Evolutionary conservation across 1,284 basidiomycete genomes (phyloP), one percentile per base, ranked within the genome.

Genomic region (Psilocybe mexicana): DNA sequence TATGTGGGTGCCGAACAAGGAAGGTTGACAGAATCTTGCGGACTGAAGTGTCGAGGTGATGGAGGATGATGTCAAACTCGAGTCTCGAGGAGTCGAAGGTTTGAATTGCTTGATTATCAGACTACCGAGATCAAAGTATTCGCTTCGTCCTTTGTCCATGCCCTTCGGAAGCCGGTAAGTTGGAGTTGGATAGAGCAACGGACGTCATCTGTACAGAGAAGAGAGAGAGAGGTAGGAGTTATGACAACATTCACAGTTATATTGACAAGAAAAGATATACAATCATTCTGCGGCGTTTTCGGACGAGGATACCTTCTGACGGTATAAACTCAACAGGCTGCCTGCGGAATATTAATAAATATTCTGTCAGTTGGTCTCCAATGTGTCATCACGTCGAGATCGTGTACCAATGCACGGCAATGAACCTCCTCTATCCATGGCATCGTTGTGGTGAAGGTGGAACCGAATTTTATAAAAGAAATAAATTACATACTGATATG

Each of bases 111-210:
- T 35, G 28, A 35, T 35, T 35, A 28, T 48, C 23, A 18, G 14
- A 33, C 46, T 35, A 18, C 1, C 28, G 12, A 35, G 30, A 48
- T 23, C 18, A 14, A 26, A 35, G 42, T 26, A 52, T 54, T 59
- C 48, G 61, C 52, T 55, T 62, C 49, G 40, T 12, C 3, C 4
- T 40, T 40, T 40, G 43, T 61, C 61, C 61, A 59, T 60, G 59
- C 25, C 59, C 50, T 56, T 61, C 59, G 61, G 61, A 61, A 18
- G 35, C 55, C 55, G 55, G 30, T 14, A 11, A 25, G 38, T 28
- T 26, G 52, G 30, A 33, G 12, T 35, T 26, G 40, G 35, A 26
- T 14, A 42, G 25, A 25, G 33, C n/a, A 23, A 52, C 14, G 18
- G 43, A 26, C 10, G 18, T 24, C 43, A 36, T 33, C 24, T 43